phyloP scores from a whole-genome alignment of 306 rosid species.

The Ammopiptanthus mongolicus region DNA sequence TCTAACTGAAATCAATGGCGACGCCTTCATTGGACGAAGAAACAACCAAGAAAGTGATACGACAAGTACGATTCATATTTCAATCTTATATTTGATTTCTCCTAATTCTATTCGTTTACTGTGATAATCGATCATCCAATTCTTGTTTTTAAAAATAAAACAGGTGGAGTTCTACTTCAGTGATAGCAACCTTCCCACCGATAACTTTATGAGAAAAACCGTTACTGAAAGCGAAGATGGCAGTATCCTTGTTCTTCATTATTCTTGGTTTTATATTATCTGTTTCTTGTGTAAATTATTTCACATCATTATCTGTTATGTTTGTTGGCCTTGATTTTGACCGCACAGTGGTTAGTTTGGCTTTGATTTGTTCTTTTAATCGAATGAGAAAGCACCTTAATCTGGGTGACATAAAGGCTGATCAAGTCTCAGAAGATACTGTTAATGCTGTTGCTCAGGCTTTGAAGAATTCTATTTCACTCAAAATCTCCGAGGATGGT shows the following conservation, averaged over 20 bases:
- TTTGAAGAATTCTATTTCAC: conserved; percentile 44
- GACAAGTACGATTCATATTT: conserved; percentile 45
- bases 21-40: conserved; percentile 61
- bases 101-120: not conserved
- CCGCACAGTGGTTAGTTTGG: conserved; percentile 63
- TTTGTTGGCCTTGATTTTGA: conserved; percentile 47
- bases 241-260: conserved; percentile 57
- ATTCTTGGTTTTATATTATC: not conserved
- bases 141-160: not conserved
- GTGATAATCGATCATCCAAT: not conserved
- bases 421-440: conserved; percentile 42
- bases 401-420: conserved; percentile 57
- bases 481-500: conserved; percentile 88
- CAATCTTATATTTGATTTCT: not conserved
- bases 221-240: conserved; percentile 68
- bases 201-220: conserved; percentile 52
- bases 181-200: conserved; percentile 87
- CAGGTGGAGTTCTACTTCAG: conserved; percentile 92
- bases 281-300: not conserved
- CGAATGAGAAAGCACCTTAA: conserved; percentile 75
- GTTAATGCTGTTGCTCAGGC: conserved; percentile 69
- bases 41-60: conserved; percentile 64
- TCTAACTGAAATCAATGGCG: conserved; percentile 40
- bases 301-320: not conserved
- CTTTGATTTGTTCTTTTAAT: conserved; percentile 70